Base-by-base conservation (phyloP, 2,329 filamentous ascomycete genomes). In the Monosporascus cannonballus region DNA sequence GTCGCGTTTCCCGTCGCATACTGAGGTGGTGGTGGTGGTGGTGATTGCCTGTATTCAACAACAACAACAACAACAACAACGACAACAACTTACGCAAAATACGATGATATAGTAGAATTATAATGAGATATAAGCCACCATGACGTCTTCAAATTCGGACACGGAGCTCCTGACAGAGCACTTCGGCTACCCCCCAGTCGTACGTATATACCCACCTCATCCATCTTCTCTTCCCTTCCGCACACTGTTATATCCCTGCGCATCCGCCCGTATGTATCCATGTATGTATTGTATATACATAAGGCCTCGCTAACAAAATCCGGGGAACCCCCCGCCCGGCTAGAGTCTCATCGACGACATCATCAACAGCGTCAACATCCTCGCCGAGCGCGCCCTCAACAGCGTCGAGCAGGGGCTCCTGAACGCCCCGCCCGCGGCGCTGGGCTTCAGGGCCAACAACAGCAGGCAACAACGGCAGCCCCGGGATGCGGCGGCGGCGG, bases 311-410 rank as follows among this genome's bases (percentile, higher is more conserved):
- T 34, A 34, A 34, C 30, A 14, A 25, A 34, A 34, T 34, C 11
- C 11, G 30, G 30, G 9, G 9, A 11, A 14, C 30, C 3, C 3
- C 30, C 30, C 9, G 9, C 30, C 30, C 5, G 11, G 11, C 30
- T 64, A 96, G 92, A 89, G 89, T 56, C 83, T 99, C 42, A 87
- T 99, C 66, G 94, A 99, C 81, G 93, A 97, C 73, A 92, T 97
- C 63, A 96, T 97, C 75, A 96, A 97, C 76, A 89, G 87, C 51
- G 85, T 96, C 70, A 99, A 97, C 75, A 89, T 93, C 65, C 83
- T 96, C 64, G 87, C 94, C 64, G 94, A 96, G 72, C 87, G 87
- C 69, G 92, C 90, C 51, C 85, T 96, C 64, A 89, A 90, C 64
- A 90, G 88, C 55, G 85, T 97, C 59, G 94, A 97, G 71, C 83